Percentiles rank a stretch among this genome's conserved stretches.
Evolutionary conservation across 2,329 filamentous ascomycete species (phyloP).

Genomic region (Ampelomyces quisqualis): DNA sequence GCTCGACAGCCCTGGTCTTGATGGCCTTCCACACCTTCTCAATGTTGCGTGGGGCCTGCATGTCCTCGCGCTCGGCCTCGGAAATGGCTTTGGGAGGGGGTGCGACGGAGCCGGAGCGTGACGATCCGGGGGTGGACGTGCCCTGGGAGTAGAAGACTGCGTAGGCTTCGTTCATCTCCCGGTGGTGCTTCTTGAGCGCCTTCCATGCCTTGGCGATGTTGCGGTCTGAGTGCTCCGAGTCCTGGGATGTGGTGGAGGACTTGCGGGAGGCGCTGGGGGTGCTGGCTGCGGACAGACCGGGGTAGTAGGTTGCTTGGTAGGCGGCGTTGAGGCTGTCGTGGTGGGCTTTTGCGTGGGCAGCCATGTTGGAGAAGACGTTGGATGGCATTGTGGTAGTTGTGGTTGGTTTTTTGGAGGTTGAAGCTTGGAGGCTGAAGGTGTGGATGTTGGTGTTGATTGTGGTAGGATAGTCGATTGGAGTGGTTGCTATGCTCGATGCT

Average conservation of each 20-base stretch:
- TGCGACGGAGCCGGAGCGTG: slow-evolving; percentile 8
- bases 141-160: slow-evolving; percentile 28
- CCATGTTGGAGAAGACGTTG: slow-evolving; percentile 26
- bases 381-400: slow-evolving; percentile 23
- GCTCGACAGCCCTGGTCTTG: slow-evolving; percentile 33
- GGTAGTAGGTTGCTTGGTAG: slow-evolving; percentile 25
- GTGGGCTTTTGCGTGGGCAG: slow-evolving; percentile 33
- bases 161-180: slow-evolving; percentile 34
- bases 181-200: slow-evolving; percentile 35
- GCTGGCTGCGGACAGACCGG: slow-evolving; percentile 7
- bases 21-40: slow-evolving; percentile 29
- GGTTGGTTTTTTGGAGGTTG: no score
- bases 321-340: slow-evolving; percentile 34
- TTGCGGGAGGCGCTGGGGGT: slow-evolving; percentile 17
- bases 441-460: slow-evolving; percentile 8
- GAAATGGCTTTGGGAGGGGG: slow-evolving; percentile 16
- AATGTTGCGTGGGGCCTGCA: slow-evolving; percentile 18
- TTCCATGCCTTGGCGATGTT: slow-evolving; percentile 30
- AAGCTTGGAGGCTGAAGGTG: neutral
- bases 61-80: slow-evolving; percentile 15
- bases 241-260: slow-evolving; percentile 10
- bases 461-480: slow-evolving; percentile 1
- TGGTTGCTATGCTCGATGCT: neutral
- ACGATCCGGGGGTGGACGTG: slow-evolving; percentile 11
- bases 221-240: slow-evolving; percentile 15